phyloP scores from a whole-genome alignment of 2,329 filamentous ascomycete species.

The Talaromyces amestolkiae region DNA sequence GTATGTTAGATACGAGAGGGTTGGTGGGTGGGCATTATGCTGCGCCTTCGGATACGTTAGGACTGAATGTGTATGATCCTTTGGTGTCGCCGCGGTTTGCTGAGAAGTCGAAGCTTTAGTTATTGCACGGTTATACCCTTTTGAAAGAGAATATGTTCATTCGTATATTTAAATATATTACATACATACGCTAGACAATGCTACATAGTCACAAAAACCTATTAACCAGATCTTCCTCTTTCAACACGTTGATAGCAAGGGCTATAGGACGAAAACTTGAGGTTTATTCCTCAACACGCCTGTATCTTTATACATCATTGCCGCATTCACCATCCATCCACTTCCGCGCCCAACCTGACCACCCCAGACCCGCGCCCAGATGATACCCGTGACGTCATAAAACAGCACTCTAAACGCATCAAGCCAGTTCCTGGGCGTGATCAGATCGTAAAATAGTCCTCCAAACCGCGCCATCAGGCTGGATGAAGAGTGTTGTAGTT shows the following conservation, averaged over 20 bases:
- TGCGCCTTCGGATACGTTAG: slow-evolving; percentile 59
- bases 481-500: neutral
- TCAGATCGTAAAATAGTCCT: slow-evolving; percentile 31
- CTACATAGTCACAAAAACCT: neutral
- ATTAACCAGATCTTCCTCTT: neutral
- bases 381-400: slow-evolving; percentile 54
- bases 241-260: neutral
- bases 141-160: neutral
- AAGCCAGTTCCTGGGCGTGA: slow-evolving; percentile 46
- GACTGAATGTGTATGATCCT: slow-evolving; percentile 57
- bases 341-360: slow-evolving; percentile 44
- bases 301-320: slow-evolving; percentile 42
- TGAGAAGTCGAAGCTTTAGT: slow-evolving; percentile 48
- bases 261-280: slow-evolving; percentile 35
- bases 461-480: neutral
- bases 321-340: slow-evolving; percentile 61
- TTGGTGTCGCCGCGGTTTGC: slow-evolving; percentile 49
- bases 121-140: neutral
- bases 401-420: slow-evolving; percentile 52
- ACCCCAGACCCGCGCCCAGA: slow-evolving; percentile 62
- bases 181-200: slow-evolving; percentile 9
- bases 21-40: slow-evolving; percentile 59
- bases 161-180: slow-evolving; percentile 4
- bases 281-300: slow-evolving; percentile 39
- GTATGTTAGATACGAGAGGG: slow-evolving; percentile 73